phyloP scores from a whole-genome alignment of 768 basidiomycete species.

The Rhodotorula toruloides region DNA sequence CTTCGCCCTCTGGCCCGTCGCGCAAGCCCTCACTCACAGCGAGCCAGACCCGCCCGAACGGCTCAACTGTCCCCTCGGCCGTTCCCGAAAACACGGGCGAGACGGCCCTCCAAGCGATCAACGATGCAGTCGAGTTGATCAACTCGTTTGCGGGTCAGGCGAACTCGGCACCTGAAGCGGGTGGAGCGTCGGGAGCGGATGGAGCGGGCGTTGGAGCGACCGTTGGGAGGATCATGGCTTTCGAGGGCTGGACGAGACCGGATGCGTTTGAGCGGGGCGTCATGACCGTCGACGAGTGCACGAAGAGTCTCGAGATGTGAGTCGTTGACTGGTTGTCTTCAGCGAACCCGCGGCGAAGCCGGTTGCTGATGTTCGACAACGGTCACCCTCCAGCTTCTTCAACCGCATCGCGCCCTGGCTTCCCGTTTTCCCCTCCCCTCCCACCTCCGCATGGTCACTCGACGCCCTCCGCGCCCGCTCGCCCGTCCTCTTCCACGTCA shows the following conservation, averaged over 20 bases:
- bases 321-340: background rate
- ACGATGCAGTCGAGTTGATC: conserved; percentile 1
- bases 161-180: background rate
- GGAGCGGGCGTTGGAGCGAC: no score
- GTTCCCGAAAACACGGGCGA: background rate
- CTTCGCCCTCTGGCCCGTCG: background rate
- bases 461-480: background rate
- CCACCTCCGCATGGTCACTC: background rate
- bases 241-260: background rate
- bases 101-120: conserved; percentile 1
- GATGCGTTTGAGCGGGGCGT: conserved; percentile 1
- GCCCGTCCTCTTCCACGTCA: conserved; percentile 29
- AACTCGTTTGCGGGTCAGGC: background rate
- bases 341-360: background rate
- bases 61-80: background rate
- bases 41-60: no score
- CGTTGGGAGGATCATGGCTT: background rate
- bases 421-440: background rate
- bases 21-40: background rate
- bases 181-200: no score
- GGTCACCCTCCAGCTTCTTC: background rate
- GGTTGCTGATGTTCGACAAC: no score
- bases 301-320: conserved; percentile 6
- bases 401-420: background rate
- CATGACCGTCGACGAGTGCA: background rate